Evolutionary conservation across 2,329 filamentous ascomycete genomes (phyloP), one percentile per base, ranked within the genome.

Genomic region (Fusarium sp.): DNA sequence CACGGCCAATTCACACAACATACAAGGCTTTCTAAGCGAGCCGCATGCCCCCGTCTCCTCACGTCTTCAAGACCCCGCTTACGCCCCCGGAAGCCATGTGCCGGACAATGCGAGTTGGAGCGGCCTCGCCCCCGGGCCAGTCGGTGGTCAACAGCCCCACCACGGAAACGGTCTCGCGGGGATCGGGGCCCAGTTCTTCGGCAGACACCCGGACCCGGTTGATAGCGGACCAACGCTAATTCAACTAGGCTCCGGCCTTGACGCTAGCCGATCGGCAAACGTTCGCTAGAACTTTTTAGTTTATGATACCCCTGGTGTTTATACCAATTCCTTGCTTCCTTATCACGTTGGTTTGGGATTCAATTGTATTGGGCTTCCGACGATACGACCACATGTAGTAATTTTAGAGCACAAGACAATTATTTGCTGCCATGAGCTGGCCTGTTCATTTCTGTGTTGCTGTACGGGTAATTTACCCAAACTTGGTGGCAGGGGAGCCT

Each of bases 121-220:
- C 31, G 31, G 31, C 3, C 13, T 11, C 12, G 24, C 28, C 6
- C 29, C 6, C 39, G 39, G 24, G 25, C 25, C 32, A 25, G 22
- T 13, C 28, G 43, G 42, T 39, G 11, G n/a, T 7, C n/a, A 6
- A 6, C 29, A n/a, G 24, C 47, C 38, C 47, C 47, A 29, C 29
- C 15, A 31, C 28, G 25, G n/a, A 15, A 49, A n/a, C 47, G 39
- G n/a, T 28, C 15, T 49, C 7, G 35, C 40, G 11, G 46, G 35
- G 11, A 35, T 44, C 6, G 38, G 47, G 28, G 28, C 47, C 47
- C 38, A 50, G n/a, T 50, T 50, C 22, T 19, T 34, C 47, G 38
- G 38, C 44, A 35, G 28, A 29, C 29, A 43, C 38, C 44, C 47
- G 28, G 38, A 15, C 29, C 19, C 47, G 47, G 11, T 12, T 43